These are phyloP conservation scores for Hamamelis virginiana DNA, from an alignment of 164 flowering plant species.

Conservation along the genomic window DNA sequence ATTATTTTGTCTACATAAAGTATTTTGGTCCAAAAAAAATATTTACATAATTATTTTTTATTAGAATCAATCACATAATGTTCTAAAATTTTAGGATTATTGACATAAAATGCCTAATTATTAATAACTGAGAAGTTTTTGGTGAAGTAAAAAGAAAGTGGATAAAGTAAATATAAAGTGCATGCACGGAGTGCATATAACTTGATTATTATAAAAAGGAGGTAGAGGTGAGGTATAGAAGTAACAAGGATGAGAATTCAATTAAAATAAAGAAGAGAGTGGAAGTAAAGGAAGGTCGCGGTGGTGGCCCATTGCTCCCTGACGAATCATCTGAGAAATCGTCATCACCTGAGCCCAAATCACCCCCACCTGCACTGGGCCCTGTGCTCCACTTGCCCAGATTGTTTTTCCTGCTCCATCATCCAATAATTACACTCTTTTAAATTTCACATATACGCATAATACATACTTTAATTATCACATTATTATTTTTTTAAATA, in stretches of 20 bases:
- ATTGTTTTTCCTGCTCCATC: constrained; percentile 45
- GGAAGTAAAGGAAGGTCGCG: background rate
- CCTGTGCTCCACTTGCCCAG: constrained; percentile 47
- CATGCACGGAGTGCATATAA: background rate
- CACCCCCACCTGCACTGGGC: constrained; percentile 17
- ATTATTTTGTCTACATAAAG: too few species aligned
- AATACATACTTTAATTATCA: too few species aligned
- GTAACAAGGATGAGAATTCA: constrained; percentile 3
- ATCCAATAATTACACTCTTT: background rate
- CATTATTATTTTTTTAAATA: too few species aligned
- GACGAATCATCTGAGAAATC: constrained; percentile 29
- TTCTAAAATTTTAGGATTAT: too few species aligned
- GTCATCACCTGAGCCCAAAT: constrained; percentile 11
- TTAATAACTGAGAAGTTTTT: too few species aligned
- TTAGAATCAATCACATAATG: too few species aligned
- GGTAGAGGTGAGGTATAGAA: constrained; percentile 1
- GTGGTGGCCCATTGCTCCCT: constrained; percentile 11
- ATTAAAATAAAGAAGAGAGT: background rate
- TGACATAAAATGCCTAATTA: too few species aligned
- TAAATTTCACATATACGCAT: background rate
- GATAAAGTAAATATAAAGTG: too few species aligned
- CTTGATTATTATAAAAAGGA: constrained; percentile 5
- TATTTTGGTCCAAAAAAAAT: too few species aligned
- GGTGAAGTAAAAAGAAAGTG: too few species aligned
- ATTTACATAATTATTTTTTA: too few species aligned